Percentiles rank a stretch among this genome's conserved stretches.
phyloP scores from a whole-genome alignment of 805 yeast genomes.

The Kodamaea neixiangensis region DNA sequence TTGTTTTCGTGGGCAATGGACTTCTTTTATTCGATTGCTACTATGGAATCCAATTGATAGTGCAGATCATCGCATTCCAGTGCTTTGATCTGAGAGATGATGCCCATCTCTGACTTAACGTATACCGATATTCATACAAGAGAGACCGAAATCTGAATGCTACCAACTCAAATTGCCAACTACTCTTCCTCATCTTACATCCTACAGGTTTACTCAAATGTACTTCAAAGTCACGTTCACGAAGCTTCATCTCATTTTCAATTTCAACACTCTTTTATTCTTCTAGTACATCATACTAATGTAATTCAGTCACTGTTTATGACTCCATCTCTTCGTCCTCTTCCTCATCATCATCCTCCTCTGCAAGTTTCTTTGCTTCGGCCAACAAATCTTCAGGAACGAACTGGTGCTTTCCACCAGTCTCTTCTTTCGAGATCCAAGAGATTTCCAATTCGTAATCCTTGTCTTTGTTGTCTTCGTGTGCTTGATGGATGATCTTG shows the following conservation, averaged over 20 bases:
- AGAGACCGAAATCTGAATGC: too few species aligned
- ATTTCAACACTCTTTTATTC: not conserved
- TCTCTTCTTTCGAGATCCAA: slow-evolving; percentile 79
- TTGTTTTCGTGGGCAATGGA: not conserved
- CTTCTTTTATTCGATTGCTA: too few species aligned
- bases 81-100: too few species aligned
- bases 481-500: slow-evolving; percentile 87
- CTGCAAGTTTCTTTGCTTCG: slow-evolving; percentile 84
- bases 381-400: slow-evolving; percentile 78
- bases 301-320: not conserved
- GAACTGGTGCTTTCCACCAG: slow-evolving; percentile 75
- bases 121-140: too few species aligned
- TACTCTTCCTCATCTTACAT: too few species aligned
- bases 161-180: too few species aligned
- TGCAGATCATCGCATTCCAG: too few species aligned
- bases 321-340: slow-evolving; percentile 48
- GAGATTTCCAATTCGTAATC: slow-evolving; percentile 93
- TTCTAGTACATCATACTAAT: not conserved
- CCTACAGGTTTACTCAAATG: too few species aligned
- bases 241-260: too few species aligned
- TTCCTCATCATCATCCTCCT: slow-evolving; percentile 78
- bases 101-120: too few species aligned
- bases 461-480: slow-evolving; percentile 96
- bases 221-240: too few species aligned
- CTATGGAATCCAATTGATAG: too few species aligned